Percentiles rank a stretch among this genome's conserved stretches.
Conservation (phyloP, 2,329 filamentous ascomycete genomes). For the Colletotrichum orbiculare region DNA sequence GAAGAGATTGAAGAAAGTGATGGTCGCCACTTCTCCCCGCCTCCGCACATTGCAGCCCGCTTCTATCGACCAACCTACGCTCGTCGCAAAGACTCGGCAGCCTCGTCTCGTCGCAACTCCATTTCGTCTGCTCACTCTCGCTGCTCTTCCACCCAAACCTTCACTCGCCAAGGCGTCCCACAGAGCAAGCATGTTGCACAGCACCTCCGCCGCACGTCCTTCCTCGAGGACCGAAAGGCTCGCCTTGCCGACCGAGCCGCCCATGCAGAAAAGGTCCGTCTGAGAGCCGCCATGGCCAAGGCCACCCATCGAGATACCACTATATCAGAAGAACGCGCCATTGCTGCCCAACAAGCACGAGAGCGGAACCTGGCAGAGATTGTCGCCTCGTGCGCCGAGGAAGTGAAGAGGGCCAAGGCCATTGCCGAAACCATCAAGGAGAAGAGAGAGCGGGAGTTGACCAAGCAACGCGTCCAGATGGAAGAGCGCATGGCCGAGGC, state of each 20-base stretch:
- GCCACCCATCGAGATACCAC: constrained; percentile 72
- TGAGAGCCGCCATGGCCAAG: constrained; percentile 80
- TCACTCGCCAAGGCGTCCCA: constrained; percentile 61
- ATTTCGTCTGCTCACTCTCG: constrained; percentile 81
- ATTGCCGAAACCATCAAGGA: constrained; percentile 86
- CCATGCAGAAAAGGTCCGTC: constrained; percentile 84
- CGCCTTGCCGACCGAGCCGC: constrained; percentile 82
- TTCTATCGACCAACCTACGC: constrained; percentile 76
- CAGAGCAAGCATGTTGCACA: constrained; percentile 84
- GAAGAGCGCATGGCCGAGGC: constrained; percentile 84
- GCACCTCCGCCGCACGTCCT: constrained; percentile 81
- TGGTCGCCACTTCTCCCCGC: constrained; percentile 66
- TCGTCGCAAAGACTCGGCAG: constrained; percentile 79
- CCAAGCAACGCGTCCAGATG: constrained; percentile 77
- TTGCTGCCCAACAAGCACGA: constrained; percentile 81
- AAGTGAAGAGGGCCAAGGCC: constrained; percentile 84
- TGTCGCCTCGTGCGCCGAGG: constrained; percentile 82
- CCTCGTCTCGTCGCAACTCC: constrained; percentile 83
- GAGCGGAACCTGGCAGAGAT: constrained; percentile 87
- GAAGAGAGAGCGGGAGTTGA: constrained; percentile 79
- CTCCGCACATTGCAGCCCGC: constrained; percentile 80
- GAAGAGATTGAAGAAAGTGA: constrained; percentile 50
- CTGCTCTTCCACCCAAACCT: constrained; percentile 69
- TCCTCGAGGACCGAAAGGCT: constrained; percentile 83
- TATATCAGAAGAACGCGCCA: constrained; percentile 78